Conservation (phyloP, 75 land plant genomes). For the Picea glauca region DNA sequence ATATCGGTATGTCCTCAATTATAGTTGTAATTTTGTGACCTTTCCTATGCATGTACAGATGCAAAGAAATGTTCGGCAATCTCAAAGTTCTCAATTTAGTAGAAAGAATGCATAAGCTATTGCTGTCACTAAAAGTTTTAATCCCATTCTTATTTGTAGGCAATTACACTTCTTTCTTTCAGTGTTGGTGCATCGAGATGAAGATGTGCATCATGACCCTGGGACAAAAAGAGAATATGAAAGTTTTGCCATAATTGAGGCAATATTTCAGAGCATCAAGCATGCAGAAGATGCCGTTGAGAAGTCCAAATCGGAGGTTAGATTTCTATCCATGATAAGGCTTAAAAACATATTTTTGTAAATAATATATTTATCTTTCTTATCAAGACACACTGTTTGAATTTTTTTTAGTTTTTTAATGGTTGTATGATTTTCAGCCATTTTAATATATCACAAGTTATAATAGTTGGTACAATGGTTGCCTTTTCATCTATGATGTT, state of each 20-base stretch:
- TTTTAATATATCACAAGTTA: neutral
- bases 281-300: conserved; percentile 68
- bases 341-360: neutral
- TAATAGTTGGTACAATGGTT: neutral
- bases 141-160: conserved; percentile 39
- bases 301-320: conserved; percentile 50
- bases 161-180: conserved; percentile 67
- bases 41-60: neutral
- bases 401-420: neutral
- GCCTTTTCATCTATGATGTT: neutral
- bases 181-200: conserved; percentile 57
- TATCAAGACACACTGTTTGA: neutral
- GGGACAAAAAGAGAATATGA: conserved; percentile 35
- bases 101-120: conserved; percentile 6
- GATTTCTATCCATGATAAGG: neutral
- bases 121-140: conserved; percentile 2
- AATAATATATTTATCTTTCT: neutral
- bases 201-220: conserved; percentile 30
- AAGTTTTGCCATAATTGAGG: conserved; percentile 34
- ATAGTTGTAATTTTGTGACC: neutral
- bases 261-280: conserved; percentile 70
- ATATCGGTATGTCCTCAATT: conserved; percentile 46
- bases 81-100: neutral
- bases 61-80: neutral
- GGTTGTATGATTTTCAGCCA: neutral